Evolutionary conservation across 345 rosid genomes (phyloP), one percentile per base, ranked within the genome.

Genomic region (Aquilaria malaccensis): DNA sequence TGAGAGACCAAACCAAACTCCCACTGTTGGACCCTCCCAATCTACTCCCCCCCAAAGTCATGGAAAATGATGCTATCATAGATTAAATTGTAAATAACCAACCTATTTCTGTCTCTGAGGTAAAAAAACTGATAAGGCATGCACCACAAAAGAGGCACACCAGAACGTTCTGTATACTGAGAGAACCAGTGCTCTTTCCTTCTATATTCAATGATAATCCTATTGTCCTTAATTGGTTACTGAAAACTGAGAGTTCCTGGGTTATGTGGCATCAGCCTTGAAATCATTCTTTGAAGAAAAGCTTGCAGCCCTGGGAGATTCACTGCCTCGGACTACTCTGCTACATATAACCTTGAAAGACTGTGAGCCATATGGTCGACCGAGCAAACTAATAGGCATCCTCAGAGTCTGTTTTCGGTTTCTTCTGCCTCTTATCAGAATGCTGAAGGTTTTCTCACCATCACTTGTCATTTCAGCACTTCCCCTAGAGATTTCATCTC

Each of bases 371-470:
- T 88, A 83, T 64, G 99, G 96, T 60, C 91, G 82, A 78, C 70
- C 90, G 14, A 94, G 96, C 72, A 90, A 77, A 77, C 96, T 88
- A 51, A 94, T 71, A 6, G 99, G 99, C 88, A 94, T 84, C 68
- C 96, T 84, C 74, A 94, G 72, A 22, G 88, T 94, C 60, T 90
- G 99, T 76, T 87, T 94, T 70, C 84, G 58, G 75, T 88, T 90
- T 75, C 96, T 73, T 74, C 82, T 90, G 57, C 99, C 96, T 74
- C 96, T 84, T 50, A 94, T 13, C 73, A 86, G 83, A 78, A 94
- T 86, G 84, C 96, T 86, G 74, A 94, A 84, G 30, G 95, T 94
- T 77, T 79, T 87, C 76, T 90, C 98, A 56, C 74, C 75, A 41
- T 82, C 87, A 56, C 13, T 57, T 71, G 80, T 70, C 56, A 60